Evolutionary conservation across 306 rosid species (phyloP).

Genomic region (Crataegus laevigata): DNA sequence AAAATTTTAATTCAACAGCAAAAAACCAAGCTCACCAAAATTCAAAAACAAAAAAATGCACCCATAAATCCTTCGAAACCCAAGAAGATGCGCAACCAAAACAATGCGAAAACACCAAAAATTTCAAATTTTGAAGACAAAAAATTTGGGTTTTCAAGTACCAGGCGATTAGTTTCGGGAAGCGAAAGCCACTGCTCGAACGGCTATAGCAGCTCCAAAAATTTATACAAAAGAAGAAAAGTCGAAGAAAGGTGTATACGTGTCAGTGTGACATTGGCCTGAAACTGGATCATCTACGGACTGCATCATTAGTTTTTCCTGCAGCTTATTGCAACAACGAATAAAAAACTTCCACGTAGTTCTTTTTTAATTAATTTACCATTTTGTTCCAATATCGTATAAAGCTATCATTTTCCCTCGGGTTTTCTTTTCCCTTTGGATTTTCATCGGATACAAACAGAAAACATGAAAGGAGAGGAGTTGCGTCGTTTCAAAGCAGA

Average conservation of each 20-base stretch:
- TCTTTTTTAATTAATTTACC: not conserved
- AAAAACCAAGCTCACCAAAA: not conserved
- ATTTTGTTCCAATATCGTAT: not conserved
- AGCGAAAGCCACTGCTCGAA: constrained; percentile 97
- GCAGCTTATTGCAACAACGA: not conserved
- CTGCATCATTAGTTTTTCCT: not conserved
- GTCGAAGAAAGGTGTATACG: constrained; percentile 13
- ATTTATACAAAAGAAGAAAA: not conserved
- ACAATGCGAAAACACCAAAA: not conserved
- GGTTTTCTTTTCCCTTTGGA: not conserved
- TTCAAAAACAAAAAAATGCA: constrained; percentile 7
- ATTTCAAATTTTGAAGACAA: not conserved
- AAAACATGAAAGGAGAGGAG: constrained; percentile 27
- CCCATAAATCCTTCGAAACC: not conserved
- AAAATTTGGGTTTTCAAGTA: constrained; percentile 12
- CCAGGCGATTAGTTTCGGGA: constrained; percentile 81
- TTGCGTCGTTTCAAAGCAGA: constrained; percentile 16
- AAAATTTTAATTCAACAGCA: not conserved
- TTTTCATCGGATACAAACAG: not conserved
- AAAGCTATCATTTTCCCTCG: not conserved
- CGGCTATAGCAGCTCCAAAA: constrained; percentile 31
- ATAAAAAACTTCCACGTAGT: not conserved
- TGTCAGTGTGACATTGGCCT: constrained; percentile 3
- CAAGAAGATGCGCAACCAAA: not conserved
- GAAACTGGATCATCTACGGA: not conserved